Base-by-base conservation (phyloP, 441 rosid genomes). In the Manihot esculenta region DNA sequence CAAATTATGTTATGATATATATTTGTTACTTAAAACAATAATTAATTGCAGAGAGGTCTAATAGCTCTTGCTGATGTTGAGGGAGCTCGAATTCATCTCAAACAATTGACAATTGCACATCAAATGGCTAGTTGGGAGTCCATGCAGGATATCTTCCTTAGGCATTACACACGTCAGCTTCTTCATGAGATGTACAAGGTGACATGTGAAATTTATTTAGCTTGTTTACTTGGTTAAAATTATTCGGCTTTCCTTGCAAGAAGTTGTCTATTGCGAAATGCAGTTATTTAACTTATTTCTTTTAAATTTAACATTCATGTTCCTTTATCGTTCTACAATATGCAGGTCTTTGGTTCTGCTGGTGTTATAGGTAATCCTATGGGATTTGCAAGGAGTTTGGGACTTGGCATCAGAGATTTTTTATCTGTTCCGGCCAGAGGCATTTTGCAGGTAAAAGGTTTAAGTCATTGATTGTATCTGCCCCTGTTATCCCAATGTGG, bases 141-240 rank as follows among this genome's bases (percentile, higher is more conserved):
- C 60, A 84, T 95, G 84, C 91, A 87, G 86, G 97, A 91, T 81
- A 89, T 92, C 74, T 90, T 92, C 77, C 76, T 80, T 64, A 85
- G 92, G 80, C 99, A 95, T 82, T 95, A 91, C 71, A 82, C 84
- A 58, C 88, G 96, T 66, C 98, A 95, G 81, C 81, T 95, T 75
- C 88, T 93, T 73, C 99, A 89, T 84, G 99, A 95, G 86, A 87
- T 89, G 83, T 93, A 95, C 88, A 95, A 95, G 97, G 99, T 91
- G 79, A 49, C 66, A 51, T 57, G 50, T 33, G 33, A 26, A 64
- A 51, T 23, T 44, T 54, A 12, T 47, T 54, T 23, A n/a, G 33
- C 18, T 35, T 23, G 62, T 68, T 45, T 64, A 26, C 33, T 76
- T 70, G 7, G 7, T 73, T 66, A 17, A 18, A 23, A 14, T 59